phyloP scores from a whole-genome alignment of 768 basidiomycete genomes.

The Xerocomellus chrysenteron region DNA sequence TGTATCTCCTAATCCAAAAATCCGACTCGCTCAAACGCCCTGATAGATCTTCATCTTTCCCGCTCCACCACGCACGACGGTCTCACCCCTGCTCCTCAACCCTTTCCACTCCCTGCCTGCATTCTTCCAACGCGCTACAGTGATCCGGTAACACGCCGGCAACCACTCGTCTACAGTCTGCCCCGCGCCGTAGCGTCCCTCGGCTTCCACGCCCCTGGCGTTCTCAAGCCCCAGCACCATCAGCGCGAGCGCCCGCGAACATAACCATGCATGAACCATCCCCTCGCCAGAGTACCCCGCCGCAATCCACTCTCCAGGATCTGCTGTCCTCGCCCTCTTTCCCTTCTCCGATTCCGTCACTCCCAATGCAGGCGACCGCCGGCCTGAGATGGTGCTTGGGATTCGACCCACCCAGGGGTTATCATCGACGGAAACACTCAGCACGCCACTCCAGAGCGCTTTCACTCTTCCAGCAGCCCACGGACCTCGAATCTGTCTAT shows the following conservation, averaged over 20 bases:
- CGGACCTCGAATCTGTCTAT: neutral
- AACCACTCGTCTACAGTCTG: slow-evolving; percentile 27
- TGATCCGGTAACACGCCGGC: slow-evolving; percentile 22
- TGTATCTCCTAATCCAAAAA: neutral
- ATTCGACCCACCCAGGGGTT: slow-evolving; percentile 72
- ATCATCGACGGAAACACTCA: slow-evolving; percentile 60
- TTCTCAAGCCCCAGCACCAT: slow-evolving; percentile 53
- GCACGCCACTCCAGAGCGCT: slow-evolving; percentile 61
- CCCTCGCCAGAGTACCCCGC: slow-evolving; percentile 74
- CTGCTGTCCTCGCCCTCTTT: slow-evolving; percentile 7
- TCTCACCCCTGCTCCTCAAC: neutral
- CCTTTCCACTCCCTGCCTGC: slow-evolving; percentile 3
- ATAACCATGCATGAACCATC: slow-evolving; percentile 70
- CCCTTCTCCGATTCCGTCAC: slow-evolving; percentile 1
- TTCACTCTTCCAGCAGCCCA: slow-evolving; percentile 51
- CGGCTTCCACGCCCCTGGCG: slow-evolving; percentile 2
- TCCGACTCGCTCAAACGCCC: neutral
- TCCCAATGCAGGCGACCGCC: slow-evolving; percentile 25
- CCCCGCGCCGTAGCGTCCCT: slow-evolving; percentile 21
- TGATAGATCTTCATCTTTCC: slow-evolving; percentile 29
- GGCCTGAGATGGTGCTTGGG: slow-evolving; percentile 47
- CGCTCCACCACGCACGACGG: slow-evolving; percentile 14
- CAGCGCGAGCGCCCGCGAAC: slow-evolving; percentile 54
- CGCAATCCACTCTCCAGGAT: slow-evolving; percentile 67
- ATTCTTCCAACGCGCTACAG: slow-evolving; percentile 10